phyloP scores from a whole-genome alignment of 2,329 filamentous ascomycete species.

The Ascochyta lentis region DNA sequence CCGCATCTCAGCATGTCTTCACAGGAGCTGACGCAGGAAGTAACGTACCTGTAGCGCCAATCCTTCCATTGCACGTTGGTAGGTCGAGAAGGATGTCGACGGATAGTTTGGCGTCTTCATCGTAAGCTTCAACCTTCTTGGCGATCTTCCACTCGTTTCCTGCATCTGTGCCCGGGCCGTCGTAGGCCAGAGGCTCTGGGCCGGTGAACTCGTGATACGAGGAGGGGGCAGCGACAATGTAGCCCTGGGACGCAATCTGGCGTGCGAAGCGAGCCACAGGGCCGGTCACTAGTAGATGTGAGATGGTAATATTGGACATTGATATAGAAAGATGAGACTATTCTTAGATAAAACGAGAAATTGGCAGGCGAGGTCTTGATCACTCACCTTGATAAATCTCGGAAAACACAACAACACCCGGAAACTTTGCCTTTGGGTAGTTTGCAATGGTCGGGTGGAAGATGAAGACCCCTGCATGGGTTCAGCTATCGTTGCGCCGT shows the following conservation, averaged over 20 bases:
- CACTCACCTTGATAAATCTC: slow-evolving; percentile 90
- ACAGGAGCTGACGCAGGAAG: background rate
- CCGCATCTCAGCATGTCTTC: slow-evolving; percentile 35
- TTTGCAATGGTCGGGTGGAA: slow-evolving; percentile 86
- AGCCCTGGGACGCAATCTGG: slow-evolving; percentile 90
- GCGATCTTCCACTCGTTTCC: slow-evolving; percentile 87
- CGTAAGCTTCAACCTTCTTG: slow-evolving; percentile 87
- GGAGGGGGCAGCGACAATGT: slow-evolving; percentile 89
- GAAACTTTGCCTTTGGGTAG: slow-evolving; percentile 89
- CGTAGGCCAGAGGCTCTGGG: slow-evolving; percentile 82
- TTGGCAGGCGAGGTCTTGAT: background rate
- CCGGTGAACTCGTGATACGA: slow-evolving; percentile 94
- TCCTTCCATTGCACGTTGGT: slow-evolving; percentile 70
- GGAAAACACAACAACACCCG: slow-evolving; percentile 85
- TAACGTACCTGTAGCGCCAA: slow-evolving; percentile 53
- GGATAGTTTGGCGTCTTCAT: slow-evolving; percentile 61
- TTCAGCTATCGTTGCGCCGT: background rate
- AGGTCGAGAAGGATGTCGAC: slow-evolving; percentile 52
- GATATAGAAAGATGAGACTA: background rate
- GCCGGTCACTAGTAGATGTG: slow-evolving; percentile 69
- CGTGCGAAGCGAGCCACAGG: slow-evolving; percentile 88
- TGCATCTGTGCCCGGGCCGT: slow-evolving; percentile 83
- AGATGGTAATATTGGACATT: too few relatives aligned
- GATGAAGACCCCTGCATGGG: slow-evolving; percentile 75
- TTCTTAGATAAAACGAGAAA: background rate